These are phyloP conservation scores for Euphorbia tirucalli DNA, from an alignment of 345 rosid species.

Conservation along the genomic window DNA sequence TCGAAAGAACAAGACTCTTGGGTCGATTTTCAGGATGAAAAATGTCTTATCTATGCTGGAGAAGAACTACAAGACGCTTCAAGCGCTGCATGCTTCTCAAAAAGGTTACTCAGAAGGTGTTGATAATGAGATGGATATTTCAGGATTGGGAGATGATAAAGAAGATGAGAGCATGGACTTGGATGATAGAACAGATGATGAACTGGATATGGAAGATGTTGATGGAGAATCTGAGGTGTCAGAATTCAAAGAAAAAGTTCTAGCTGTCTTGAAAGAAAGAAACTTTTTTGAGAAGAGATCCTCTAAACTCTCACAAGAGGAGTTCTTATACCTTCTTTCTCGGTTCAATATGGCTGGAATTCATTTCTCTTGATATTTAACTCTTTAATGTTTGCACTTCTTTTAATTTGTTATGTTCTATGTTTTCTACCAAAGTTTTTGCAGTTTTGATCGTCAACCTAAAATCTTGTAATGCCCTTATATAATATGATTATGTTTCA, in stretches of 20 bases:
- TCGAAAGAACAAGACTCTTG: constrained; percentile 82
- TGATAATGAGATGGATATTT: constrained; percentile 27
- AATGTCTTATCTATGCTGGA: constrained; percentile 60
- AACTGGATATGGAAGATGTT: constrained; percentile 49
- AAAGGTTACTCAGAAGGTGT: constrained; percentile 16
- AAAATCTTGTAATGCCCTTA: not conserved
- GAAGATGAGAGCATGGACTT: constrained; percentile 51
- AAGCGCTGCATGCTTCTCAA: constrained; percentile 44
- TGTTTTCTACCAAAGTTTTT: not conserved
- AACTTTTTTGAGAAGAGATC: constrained; percentile 73
- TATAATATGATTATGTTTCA: not conserved
- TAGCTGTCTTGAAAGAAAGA: constrained; percentile 62
- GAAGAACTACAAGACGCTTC: constrained; percentile 83
- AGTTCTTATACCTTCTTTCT: constrained; percentile 76
- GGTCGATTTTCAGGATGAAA: constrained; percentile 75
- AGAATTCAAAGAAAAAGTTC: constrained; percentile 67
- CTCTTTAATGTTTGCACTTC: not conserved
- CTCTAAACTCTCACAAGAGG: constrained; percentile 71
- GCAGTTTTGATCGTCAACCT: constrained; percentile 11
- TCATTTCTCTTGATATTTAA: constrained; percentile 52
- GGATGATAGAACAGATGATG: constrained; percentile 47
- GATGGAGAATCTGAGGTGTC: constrained; percentile 45
- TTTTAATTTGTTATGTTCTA: not conserved
- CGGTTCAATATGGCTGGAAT: constrained; percentile 82
- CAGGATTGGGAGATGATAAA: constrained; percentile 27